phyloP scores from a whole-genome alignment of 129 eudicot species.

The Tagetes patula region DNA sequence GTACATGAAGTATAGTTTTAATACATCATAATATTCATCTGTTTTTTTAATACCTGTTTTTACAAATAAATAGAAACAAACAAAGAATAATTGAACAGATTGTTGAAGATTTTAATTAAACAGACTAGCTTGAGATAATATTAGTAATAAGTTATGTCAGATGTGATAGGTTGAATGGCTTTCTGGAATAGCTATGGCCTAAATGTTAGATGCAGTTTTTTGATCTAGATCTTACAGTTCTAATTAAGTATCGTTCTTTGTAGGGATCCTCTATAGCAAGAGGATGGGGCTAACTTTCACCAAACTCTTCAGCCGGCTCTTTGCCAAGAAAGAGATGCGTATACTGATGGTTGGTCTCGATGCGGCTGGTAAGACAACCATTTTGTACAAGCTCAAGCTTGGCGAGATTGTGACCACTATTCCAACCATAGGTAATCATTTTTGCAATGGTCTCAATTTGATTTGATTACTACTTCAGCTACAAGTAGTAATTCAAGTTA shows the following conservation, averaged over 20 bases:
- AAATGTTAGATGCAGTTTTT: background rate
- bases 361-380: conserved; percentile 99
- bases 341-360: conserved; percentile 99
- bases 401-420: conserved; percentile 98
- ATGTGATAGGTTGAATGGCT: background rate
- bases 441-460: conserved; percentile 21
- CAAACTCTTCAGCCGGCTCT: conserved; percentile 94
- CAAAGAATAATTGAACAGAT: background rate
- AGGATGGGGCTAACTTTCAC: conserved; percentile 91
- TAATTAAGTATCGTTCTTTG: conserved; percentile 5
- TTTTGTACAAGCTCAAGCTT: conserved; percentile 97
- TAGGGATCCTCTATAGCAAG: conserved; percentile 47
- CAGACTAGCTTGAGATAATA: conserved; percentile 12
- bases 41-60: conserved; percentile 1
- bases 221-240: conserved; percentile 21
- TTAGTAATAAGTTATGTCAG: background rate
- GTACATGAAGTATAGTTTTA: background rate
- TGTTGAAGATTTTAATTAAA: background rate
- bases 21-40: background rate
- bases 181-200: background rate
- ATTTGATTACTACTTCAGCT: conserved; percentile 1
- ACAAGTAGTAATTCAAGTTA: background rate
- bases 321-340: conserved; percentile 99
- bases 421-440: conserved; percentile 81
- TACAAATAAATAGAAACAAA: background rate